Evolutionary conservation across 192 early-diverging fungal genomes (phyloP).

Genomic region (Chytriomyces sp.): DNA sequence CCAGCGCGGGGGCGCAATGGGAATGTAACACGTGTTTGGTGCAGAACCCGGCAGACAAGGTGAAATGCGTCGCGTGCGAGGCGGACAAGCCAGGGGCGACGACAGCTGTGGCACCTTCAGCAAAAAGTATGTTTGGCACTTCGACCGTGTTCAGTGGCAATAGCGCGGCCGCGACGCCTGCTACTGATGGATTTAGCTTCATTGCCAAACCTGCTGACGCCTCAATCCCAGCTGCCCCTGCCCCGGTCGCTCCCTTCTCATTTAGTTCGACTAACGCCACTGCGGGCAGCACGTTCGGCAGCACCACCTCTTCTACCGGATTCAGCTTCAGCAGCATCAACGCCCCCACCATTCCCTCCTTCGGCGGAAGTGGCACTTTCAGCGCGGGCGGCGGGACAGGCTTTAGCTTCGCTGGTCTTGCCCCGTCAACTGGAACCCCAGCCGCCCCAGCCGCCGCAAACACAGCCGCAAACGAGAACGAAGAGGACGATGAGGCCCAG

Average conservation of each 20-base stretch:
- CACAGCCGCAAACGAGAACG: conserved; percentile 3
- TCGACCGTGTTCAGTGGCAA: too few relatives aligned
- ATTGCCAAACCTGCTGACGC: too few relatives aligned
- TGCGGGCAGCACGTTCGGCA: neutral
- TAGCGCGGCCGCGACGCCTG: neutral
- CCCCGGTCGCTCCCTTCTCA: neutral
- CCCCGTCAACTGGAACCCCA: neutral
- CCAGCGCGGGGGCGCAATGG: conserved; percentile 9
- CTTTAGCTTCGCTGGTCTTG: too few relatives aligned
- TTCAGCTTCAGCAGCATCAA: too few relatives aligned
- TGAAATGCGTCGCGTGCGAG: conserved; percentile 2
- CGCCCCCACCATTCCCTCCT: too few relatives aligned
- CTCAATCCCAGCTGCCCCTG: too few relatives aligned
- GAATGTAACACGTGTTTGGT: conserved; percentile 12
- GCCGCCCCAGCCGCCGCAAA: neutral
- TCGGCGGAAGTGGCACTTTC: too few relatives aligned
- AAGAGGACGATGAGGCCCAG: conserved; percentile 37
- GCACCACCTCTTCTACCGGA: neutral
- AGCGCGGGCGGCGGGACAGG: too few relatives aligned
- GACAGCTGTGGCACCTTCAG: neutral
- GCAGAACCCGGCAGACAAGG: neutral
- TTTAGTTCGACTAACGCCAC: neutral
- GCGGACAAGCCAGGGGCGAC: conserved; percentile 6
- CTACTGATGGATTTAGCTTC: too few relatives aligned
- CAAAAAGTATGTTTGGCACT: neutral